Percentiles rank a stretch among this genome's conserved stretches.
These are phyloP conservation scores for Lignosus rhinocerotis DNA, from an alignment of 1,284 basidiomycete genomes.

Conservation along the genomic window DNA sequence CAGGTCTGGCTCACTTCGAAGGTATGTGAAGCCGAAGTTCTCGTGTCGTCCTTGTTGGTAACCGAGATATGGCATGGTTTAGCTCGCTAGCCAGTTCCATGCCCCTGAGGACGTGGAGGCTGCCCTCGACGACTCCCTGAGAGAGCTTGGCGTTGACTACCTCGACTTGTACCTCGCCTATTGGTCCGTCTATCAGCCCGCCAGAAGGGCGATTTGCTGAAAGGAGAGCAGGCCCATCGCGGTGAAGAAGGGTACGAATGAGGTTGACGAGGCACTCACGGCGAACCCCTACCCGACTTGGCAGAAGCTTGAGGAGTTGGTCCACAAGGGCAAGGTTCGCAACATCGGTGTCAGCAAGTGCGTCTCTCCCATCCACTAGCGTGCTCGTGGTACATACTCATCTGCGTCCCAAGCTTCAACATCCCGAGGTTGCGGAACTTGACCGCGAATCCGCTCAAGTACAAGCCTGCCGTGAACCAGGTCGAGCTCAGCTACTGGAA, in stretches of 20 bases:
- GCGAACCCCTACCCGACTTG: slow-evolving; percentile 81
- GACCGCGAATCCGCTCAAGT: slow-evolving; percentile 69
- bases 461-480: slow-evolving; percentile 79
- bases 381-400: slow-evolving; percentile 21
- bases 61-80: not conserved
- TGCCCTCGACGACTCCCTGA: slow-evolving; percentile 67
- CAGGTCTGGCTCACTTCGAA: slow-evolving; percentile 54
- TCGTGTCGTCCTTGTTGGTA: not conserved
- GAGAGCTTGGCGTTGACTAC: slow-evolving; percentile 71
- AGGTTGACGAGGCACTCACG: slow-evolving; percentile 62
- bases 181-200: slow-evolving; percentile 53
- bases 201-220: not conserved
- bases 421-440: slow-evolving; percentile 61
- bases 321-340: slow-evolving; percentile 75
- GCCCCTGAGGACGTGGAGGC: slow-evolving; percentile 67
- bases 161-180: slow-evolving; percentile 83
- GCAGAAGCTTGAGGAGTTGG: slow-evolving; percentile 80
- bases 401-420: slow-evolving; percentile 50
- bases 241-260: slow-evolving; percentile 54
- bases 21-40: slow-evolving; percentile 25
- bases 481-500: slow-evolving; percentile 84
- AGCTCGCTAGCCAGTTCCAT: slow-evolving; percentile 74
- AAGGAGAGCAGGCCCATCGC: slow-evolving; percentile 58
- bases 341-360: slow-evolving; percentile 86
- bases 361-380: slow-evolving; percentile 18